A percentile compares a stretch with the other conserved stretches of the same genome.
These are phyloP conservation scores for Eragrostis tef DNA, from an alignment of 202 grass and related monocot species.

Conservation along the genomic window DNA sequence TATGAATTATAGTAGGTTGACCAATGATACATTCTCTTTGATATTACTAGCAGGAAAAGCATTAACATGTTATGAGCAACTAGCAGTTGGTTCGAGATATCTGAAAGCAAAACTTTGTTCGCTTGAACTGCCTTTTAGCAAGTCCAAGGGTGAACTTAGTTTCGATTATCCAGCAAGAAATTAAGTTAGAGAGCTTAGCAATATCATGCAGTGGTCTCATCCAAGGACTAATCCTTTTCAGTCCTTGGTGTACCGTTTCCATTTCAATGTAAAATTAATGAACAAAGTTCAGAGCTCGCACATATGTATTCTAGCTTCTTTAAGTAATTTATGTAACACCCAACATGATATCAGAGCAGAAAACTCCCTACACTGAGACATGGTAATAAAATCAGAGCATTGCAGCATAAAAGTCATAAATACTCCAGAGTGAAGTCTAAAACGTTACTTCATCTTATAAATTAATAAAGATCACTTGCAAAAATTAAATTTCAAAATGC, in stretches of 20 bases:
- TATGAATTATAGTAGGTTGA: not conserved
- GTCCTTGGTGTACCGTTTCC: not conserved
- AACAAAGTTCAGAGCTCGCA: not conserved
- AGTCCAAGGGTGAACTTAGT: not conserved
- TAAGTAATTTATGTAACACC: not conserved
- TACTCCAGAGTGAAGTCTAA: not conserved
- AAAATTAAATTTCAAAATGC: conserved; percentile 25
- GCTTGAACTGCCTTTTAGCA: not conserved
- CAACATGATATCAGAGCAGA: not conserved
- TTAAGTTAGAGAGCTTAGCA: not conserved
- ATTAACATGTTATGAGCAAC: not conserved
- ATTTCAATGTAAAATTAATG: not conserved
- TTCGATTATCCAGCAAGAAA: conserved; percentile 14
- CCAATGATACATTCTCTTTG: not conserved
- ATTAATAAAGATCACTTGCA: not conserved
- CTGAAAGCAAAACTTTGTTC: too few relatives aligned
- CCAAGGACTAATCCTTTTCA: not conserved
- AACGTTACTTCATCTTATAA: too few relatives aligned
- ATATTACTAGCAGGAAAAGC: conserved; percentile 23
- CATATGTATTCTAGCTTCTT: conserved; percentile 2
- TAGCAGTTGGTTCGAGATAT: too few relatives aligned
- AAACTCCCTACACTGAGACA: not conserved
- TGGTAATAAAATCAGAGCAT: not conserved
- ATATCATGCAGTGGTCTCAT: not conserved
- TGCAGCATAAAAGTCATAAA: too few relatives aligned